A percentile compares a stretch with the other conserved stretches of the same genome.
phyloP scores from a whole-genome alignment of 768 basidiomycete species.

The Pleurotus eryngii region DNA sequence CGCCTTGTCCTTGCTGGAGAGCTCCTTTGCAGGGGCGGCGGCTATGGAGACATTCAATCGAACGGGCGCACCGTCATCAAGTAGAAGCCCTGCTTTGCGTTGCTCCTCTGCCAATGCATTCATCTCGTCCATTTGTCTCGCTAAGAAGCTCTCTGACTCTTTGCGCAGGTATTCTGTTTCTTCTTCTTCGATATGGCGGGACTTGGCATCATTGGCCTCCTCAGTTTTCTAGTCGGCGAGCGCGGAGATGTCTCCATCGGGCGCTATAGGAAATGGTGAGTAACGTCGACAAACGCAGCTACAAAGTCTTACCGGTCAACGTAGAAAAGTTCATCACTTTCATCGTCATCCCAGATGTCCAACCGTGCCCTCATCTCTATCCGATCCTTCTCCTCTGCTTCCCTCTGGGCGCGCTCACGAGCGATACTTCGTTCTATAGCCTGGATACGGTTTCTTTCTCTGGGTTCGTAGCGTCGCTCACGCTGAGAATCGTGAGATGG shows the following conservation, averaged over 20 bases:
- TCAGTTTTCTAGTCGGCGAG: conserved; percentile 69
- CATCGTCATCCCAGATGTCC: conserved; percentile 90
- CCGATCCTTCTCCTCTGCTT: conserved; percentile 77
- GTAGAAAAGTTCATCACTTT: conserved; percentile 91
- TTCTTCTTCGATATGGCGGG: conserved; percentile 76
- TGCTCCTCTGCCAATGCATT: conserved; percentile 89
- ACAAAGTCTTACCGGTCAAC: conserved; percentile 70
- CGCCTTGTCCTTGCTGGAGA: conserved; percentile 46
- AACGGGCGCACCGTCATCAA: conserved; percentile 91
- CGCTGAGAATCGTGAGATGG: conserved; percentile 48
- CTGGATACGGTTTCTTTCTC: conserved; percentile 80
- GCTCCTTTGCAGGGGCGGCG: conserved; percentile 37
- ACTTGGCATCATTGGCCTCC: conserved; percentile 80
- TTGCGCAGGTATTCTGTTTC: conserved; percentile 84
- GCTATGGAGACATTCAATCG: conserved; percentile 77
- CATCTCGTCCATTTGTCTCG: conserved; percentile 94
- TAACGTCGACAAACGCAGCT: neutral
- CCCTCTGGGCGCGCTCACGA: conserved; percentile 66
- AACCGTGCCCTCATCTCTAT: conserved; percentile 77
- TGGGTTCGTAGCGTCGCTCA: conserved; percentile 89
- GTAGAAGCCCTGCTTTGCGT: conserved; percentile 82
- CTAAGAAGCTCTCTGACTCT: conserved; percentile 92
- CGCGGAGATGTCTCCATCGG: conserved; percentile 82
- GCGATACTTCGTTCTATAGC: conserved; percentile 73
- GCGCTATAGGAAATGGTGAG: conserved; percentile 37